Evolutionary conservation across 2,329 filamentous ascomycete genomes (phyloP).

Genomic region (Phoma sp.): DNA sequence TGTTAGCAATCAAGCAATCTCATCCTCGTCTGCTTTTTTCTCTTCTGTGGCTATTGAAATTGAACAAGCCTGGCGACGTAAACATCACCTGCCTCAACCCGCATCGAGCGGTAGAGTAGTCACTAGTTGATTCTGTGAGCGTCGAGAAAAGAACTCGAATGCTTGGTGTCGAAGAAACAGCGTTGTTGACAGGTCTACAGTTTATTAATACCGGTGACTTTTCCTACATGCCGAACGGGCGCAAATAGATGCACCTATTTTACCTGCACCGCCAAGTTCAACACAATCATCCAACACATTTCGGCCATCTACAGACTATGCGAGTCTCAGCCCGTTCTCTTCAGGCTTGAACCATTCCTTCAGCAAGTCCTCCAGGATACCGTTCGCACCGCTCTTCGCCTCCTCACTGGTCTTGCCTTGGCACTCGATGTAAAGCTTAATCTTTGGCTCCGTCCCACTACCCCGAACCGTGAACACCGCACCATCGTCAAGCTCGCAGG

Average conservation of each 20-base stretch:
- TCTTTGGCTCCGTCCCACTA: conserved; percentile 72
- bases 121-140: too few species aligned
- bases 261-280: background rate
- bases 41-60: background rate
- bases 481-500: conserved; percentile 63
- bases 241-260: background rate
- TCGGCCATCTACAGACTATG: conserved; percentile 21
- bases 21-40: background rate
- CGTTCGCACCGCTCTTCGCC: conserved; percentile 55
- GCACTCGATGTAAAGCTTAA: conserved; percentile 66
- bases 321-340: conserved; percentile 44
- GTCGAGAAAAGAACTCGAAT: too few species aligned
- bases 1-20: background rate
- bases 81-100: background rate
- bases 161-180: background rate
- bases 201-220: too few species aligned
- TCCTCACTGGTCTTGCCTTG: conserved; percentile 50
- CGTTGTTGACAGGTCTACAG: too few species aligned
- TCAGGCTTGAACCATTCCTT: conserved; percentile 59
- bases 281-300: background rate
- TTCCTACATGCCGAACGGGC: background rate
- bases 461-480: conserved; percentile 67
- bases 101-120: background rate
- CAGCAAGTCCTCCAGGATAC: conserved; percentile 56
- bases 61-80: background rate